A percentile compares a stretch with the other conserved stretches of the same genome.
Conservation (phyloP, 345 rosid genomes). For the Hypericum androsaemum region DNA sequence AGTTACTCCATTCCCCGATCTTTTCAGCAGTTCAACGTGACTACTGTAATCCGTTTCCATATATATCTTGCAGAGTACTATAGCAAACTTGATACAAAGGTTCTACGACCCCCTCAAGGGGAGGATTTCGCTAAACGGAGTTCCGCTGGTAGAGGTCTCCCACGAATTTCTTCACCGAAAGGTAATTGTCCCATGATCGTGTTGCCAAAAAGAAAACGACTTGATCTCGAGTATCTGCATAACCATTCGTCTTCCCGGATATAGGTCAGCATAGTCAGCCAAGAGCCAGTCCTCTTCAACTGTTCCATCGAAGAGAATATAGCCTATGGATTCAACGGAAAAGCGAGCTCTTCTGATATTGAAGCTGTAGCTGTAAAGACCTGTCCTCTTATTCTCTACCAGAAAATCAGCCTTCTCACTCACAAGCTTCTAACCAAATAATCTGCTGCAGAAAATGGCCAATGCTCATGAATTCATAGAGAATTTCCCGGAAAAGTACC, state of each 20-base stretch:
- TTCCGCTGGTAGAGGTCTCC: conserved; percentile 69
- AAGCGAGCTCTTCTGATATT: conserved; percentile 37
- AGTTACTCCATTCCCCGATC: neutral
- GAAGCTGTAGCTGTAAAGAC: conserved; percentile 68
- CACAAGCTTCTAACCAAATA: neutral
- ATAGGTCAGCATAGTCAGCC: conserved; percentile 93
- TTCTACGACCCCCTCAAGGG: conserved; percentile 88
- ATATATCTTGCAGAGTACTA: conserved; percentile 63
- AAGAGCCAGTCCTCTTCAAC: conserved; percentile 81
- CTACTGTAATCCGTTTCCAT: neutral
- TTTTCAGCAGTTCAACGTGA: no score
- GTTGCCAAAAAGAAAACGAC: no score
- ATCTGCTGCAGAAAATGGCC: conserved; percentile 74
- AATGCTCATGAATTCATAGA: conserved; percentile 85
- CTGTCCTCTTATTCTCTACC: neutral
- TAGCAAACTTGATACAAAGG: conserved; percentile 86
- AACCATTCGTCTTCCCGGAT: conserved; percentile 1
- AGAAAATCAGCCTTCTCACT: neutral
- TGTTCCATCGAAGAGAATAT: conserved; percentile 48
- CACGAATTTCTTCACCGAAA: conserved; percentile 71
- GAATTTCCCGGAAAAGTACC: conserved; percentile 66
- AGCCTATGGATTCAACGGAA: conserved; percentile 63
- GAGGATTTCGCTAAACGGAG: conserved; percentile 62
- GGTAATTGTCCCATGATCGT: conserved; percentile 27
- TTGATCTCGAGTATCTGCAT: no score